phyloP scores from a whole-genome alignment of 73 alveolate genomes.

The Symbiodinium pilosum region DNA sequence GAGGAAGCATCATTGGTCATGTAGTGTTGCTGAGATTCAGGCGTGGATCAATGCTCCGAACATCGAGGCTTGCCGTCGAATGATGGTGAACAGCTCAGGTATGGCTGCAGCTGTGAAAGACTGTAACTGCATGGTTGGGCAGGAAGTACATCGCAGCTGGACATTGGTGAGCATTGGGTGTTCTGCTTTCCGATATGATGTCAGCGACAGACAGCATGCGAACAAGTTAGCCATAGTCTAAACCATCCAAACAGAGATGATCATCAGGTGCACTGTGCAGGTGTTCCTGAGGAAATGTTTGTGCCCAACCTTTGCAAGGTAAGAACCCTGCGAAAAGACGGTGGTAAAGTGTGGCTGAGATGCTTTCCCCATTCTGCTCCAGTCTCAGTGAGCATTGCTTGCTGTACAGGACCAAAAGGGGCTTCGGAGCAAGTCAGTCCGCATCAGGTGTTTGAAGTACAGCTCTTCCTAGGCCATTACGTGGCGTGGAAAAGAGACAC shows the following conservation, averaged over 20 bases:
- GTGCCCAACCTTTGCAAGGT: background rate
- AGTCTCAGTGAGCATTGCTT: background rate
- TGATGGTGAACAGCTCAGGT: slow-evolving; percentile 40
- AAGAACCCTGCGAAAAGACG: slow-evolving; percentile 37
- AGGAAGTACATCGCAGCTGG: no score
- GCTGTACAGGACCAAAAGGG: background rate
- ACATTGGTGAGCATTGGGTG: no score
- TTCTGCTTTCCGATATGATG: no score
- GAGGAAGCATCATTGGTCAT: background rate
- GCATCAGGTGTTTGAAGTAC: background rate
- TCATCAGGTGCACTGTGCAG: no score
- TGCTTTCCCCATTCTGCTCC: slow-evolving; percentile 60
- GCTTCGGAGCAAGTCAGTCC: background rate
- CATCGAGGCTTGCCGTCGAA: slow-evolving; percentile 94
- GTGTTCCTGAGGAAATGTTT: no score
- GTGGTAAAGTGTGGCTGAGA: slow-evolving; percentile 85
- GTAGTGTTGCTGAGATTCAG: background rate
- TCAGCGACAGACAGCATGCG: no score
- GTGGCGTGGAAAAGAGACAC: slow-evolving; percentile 84
- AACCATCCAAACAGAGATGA: no score
- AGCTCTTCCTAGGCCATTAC: slow-evolving; percentile 45
- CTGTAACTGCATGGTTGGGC: no score
- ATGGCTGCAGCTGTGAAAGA: background rate
- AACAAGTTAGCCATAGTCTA: no score
- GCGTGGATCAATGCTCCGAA: slow-evolving; percentile 73